phyloP scores from a whole-genome alignment of 2,329 filamentous ascomycete genomes.

The Exophiala mesophila region DNA sequence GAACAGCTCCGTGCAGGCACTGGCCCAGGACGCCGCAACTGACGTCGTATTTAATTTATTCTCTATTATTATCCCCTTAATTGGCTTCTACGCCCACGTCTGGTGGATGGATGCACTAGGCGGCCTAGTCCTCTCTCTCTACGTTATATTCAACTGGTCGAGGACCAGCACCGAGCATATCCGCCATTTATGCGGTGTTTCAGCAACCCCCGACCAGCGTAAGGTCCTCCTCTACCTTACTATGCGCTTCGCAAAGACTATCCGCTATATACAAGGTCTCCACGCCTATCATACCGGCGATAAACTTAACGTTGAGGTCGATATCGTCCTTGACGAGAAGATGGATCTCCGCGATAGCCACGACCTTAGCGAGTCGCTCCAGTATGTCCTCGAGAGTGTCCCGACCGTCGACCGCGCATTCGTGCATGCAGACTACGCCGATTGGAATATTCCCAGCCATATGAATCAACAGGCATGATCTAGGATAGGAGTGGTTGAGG shows the following conservation, averaged over 20 bases:
- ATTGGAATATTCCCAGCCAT: slow-evolving; percentile 42
- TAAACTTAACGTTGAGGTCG: slow-evolving; percentile 77
- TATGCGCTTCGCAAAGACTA: slow-evolving; percentile 87
- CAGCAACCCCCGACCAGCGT: slow-evolving; percentile 72
- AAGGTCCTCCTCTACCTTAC: slow-evolving; percentile 85
- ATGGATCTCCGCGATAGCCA: slow-evolving; percentile 74
- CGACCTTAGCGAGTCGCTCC: slow-evolving; percentile 71
- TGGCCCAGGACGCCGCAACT: slow-evolving; percentile 64
- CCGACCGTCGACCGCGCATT: slow-evolving; percentile 71
- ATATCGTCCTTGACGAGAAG: slow-evolving; percentile 74
- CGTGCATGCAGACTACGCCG: slow-evolving; percentile 48
- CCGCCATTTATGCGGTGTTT: slow-evolving; percentile 72
- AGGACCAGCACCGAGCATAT: slow-evolving; percentile 70
- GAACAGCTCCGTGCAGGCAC: slow-evolving; percentile 78
- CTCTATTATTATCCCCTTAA: slow-evolving; percentile 78
- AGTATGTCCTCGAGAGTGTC: slow-evolving; percentile 80
- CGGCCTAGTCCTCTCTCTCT: slow-evolving; percentile 67
- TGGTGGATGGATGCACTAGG: slow-evolving; percentile 84
- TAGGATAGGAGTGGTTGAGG: no score
- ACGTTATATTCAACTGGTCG: slow-evolving; percentile 77
- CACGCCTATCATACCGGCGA: slow-evolving; percentile 82
- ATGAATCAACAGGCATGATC: slow-evolving; percentile 28
- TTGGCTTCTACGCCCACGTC: slow-evolving; percentile 68
- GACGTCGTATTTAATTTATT: slow-evolving; percentile 90
- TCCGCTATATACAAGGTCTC: slow-evolving; percentile 77